These are phyloP conservation scores for Trichoderma sp. DNA, from an alignment of 2,329 filamentous ascomycete genomes.

Conservation along the genomic window DNA sequence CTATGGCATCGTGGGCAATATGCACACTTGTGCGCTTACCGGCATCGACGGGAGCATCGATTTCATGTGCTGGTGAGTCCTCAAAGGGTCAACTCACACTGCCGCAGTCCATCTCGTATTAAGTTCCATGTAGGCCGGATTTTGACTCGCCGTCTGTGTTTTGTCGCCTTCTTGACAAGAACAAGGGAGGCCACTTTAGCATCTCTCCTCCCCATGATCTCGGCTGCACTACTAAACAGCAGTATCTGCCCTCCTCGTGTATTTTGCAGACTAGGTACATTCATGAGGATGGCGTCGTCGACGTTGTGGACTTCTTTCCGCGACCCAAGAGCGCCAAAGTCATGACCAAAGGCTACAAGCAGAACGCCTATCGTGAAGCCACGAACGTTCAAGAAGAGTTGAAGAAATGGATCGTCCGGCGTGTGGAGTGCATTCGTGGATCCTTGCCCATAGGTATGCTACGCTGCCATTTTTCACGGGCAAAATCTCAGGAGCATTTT, in stretches of 20 bases:
- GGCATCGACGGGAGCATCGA: conserved; percentile 72
- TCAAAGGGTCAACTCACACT: not conserved
- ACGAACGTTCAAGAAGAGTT: conserved; percentile 57
- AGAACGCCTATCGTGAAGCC: conserved; percentile 53
- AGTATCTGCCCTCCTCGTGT: conserved; percentile 72
- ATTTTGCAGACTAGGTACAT: conserved; percentile 76
- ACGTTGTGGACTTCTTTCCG: conserved; percentile 73
- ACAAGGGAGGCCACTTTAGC: conserved; percentile 71
- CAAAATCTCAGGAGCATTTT: not conserved
- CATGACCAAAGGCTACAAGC: conserved; percentile 44
- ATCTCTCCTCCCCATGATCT: conserved; percentile 54
- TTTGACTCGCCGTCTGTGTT: conserved; percentile 77
- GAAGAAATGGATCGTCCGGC: conserved; percentile 67
- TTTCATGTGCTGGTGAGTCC: conserved; percentile 69
- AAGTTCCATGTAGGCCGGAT: conserved; percentile 54
- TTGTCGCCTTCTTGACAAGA: conserved; percentile 68
- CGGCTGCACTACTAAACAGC: conserved; percentile 68
- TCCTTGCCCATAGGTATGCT: conserved; percentile 54
- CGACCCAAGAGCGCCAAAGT: conserved; percentile 59
- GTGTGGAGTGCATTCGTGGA: conserved; percentile 70
- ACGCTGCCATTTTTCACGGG: not conserved
- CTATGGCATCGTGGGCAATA: conserved; percentile 77
- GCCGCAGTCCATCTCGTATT: not conserved
- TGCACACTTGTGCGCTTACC: conserved; percentile 73
- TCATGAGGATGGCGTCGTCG: conserved; percentile 70